Percentiles rank a stretch among this genome's conserved stretches.
phyloP scores from a whole-genome alignment of 2,329 filamentous ascomycete species.

The Botrytis sinoallii region DNA sequence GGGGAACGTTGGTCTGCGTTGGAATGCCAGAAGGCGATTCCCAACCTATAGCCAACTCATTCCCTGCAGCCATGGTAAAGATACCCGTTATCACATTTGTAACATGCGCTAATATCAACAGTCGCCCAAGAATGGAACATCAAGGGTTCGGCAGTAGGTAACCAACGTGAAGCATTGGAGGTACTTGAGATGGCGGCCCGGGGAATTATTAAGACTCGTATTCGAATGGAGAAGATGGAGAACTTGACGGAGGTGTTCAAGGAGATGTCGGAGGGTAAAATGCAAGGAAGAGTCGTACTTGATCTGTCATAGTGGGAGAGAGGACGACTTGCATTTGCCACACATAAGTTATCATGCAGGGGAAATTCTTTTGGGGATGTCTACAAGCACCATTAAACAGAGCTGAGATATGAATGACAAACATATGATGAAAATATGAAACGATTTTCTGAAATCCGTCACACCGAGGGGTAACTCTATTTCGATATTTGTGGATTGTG shows the following conservation, averaged over 20 bases:
- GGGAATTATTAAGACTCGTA: slow-evolving; percentile 46
- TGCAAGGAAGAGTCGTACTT: slow-evolving; percentile 48
- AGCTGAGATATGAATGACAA: slow-evolving; percentile 15
- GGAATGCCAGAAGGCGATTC: slow-evolving; percentile 48
- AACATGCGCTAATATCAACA: slow-evolving; percentile 16
- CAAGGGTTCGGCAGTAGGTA: slow-evolving; percentile 50
- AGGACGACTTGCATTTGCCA: slow-evolving; percentile 11
- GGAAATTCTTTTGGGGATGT: not conserved
- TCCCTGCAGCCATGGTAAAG: slow-evolving; percentile 40
- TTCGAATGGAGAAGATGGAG: slow-evolving; percentile 47
- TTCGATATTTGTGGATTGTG: not conserved
- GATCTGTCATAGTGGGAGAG: slow-evolving; percentile 38
- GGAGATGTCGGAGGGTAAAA: slow-evolving; percentile 43
- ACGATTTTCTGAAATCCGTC: not conserved
- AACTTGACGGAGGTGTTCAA: slow-evolving; percentile 46
- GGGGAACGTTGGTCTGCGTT: slow-evolving; percentile 51
- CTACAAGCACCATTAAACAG: not conserved
- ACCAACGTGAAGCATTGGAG: slow-evolving; percentile 49
- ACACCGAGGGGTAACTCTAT: slow-evolving; percentile 10
- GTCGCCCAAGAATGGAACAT: slow-evolving; percentile 46
- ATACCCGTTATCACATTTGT: not conserved
- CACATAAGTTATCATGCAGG: slow-evolving; percentile 3
- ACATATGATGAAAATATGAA: slow-evolving; percentile 11
- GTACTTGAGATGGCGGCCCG: slow-evolving; percentile 47
- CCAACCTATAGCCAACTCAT: slow-evolving; percentile 45